Percentiles rank a stretch among this genome's conserved stretches.
Conservation (phyloP, 768 basidiomycete species). For the Collybiopsis luxurians region DNA sequence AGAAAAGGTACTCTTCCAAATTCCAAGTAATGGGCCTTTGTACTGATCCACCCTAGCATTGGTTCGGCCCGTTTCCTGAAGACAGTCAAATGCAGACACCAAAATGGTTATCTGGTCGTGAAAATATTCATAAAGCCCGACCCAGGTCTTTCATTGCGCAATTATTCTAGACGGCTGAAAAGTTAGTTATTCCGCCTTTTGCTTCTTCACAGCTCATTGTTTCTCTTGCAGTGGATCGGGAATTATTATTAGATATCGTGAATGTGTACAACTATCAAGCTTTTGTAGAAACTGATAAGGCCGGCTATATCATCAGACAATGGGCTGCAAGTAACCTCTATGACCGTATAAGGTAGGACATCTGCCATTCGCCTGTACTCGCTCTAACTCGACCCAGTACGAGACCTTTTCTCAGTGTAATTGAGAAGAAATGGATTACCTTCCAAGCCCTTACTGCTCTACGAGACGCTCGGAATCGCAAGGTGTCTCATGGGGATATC, state of each 20-base stretch:
- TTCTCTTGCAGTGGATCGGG: constrained; percentile 67
- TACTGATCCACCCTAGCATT: constrained; percentile 38
- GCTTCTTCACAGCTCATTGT: not conserved
- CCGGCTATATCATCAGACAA: constrained; percentile 92
- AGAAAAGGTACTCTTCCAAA: constrained; percentile 67
- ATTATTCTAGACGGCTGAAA: constrained; percentile 76
- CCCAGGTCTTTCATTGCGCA: constrained; percentile 72
- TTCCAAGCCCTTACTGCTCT: constrained; percentile 90
- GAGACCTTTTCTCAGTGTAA: constrained; percentile 83
- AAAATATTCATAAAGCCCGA: constrained; percentile 98
- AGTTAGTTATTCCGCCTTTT: constrained; percentile 35
- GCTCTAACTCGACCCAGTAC: constrained; percentile 52
- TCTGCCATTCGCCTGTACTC: not conserved
- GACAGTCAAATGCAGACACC: constrained; percentile 86
- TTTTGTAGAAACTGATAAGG: constrained; percentile 93
- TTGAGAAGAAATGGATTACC: constrained; percentile 98
- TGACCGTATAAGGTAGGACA: constrained; percentile 88
- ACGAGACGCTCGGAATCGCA: constrained; percentile 76
- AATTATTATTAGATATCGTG: constrained; percentile 76
- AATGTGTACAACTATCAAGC: constrained; percentile 89
- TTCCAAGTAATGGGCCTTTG: not conserved
- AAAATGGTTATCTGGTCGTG: constrained; percentile 79
- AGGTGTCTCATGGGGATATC: constrained; percentile 96
- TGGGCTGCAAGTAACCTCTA: constrained; percentile 95
- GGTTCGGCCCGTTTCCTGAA: constrained; percentile 75